Evolutionary conservation across 306 rosid species (phyloP), one percentile per base, ranked within the genome.

Genomic region (Malus sieversii): DNA sequence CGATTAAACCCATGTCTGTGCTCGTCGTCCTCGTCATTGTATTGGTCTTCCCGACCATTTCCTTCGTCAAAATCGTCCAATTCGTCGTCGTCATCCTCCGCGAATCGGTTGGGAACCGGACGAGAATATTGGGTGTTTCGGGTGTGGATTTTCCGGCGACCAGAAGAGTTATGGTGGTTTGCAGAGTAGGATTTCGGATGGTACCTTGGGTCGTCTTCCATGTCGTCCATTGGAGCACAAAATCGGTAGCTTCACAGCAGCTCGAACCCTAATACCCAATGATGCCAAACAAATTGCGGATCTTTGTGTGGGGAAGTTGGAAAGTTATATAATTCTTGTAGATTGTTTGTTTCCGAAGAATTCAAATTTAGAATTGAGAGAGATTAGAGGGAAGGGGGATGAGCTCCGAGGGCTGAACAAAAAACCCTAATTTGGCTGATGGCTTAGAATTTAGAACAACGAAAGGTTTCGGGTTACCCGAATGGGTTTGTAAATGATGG

Each of bases 161-260:
- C 62, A 18, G 86, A 75, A 16, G 87, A 80, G 83, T 75, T 79
- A 46, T 77, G 73, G 25, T 77, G 79, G 16, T 71, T 74, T 40
- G 72, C 68, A 62, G 88, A 44, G 78, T 81, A 87, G 30, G 86
- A 58, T n/a, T 86, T 88, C 3, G 81, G 78, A 62, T 87, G 83
- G 78, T 83, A 88, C 78, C 91, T 79, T 2, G 84, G 82, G 11
- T 87, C 92, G 35, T 86, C 90, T 66, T 86, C 96, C 61, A 82
- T 79, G 59, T 79, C 89, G 70, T 88, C 92, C 92, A 88, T 83
- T 19, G 65, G 23, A 22, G 77, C 67, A 4, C 27, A 29, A 25
- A 25, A 22, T 7, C 15, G 27, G 25, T 45, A 58, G 20, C 51
- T 40, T 40, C 10, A 48, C 15, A 67, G 33, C 69, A 19, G 68